A percentile compares a stretch with the other conserved stretches of the same genome.
Conservation (phyloP, 1,284 basidiomycete species). For the Volvariella volvacea region DNA sequence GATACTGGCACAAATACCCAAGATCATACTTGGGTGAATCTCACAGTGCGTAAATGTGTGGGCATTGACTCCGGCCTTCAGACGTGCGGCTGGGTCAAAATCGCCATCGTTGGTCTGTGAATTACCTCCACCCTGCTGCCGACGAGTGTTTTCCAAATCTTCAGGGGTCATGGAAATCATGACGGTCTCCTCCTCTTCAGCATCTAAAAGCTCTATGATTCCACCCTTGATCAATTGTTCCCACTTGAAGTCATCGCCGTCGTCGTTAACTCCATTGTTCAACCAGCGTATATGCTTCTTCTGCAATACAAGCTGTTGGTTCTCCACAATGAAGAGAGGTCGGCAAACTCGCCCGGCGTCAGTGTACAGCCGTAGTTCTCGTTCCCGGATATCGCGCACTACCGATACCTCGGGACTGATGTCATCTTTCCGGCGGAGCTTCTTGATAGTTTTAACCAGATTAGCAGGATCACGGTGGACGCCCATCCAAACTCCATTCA, state of each 20-base stretch:
- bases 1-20: slow-evolving; percentile 97
- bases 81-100: slow-evolving; percentile 82
- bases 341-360: slow-evolving; percentile 96
- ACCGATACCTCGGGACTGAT: slow-evolving; percentile 96
- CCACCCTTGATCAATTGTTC: slow-evolving; percentile 82
- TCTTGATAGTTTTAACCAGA: slow-evolving; percentile 89
- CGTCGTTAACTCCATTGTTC: slow-evolving; percentile 46
- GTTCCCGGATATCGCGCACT: slow-evolving; percentile 95
- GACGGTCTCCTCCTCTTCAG: slow-evolving; percentile 98
- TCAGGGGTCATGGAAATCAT: slow-evolving; percentile 99
- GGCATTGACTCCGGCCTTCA: slow-evolving; percentile 76
- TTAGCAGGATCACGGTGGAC: slow-evolving; percentile 95
- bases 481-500: slow-evolving; percentile 99
- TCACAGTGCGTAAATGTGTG: slow-evolving; percentile 99
- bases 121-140: slow-evolving; percentile 59
- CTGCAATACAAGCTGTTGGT: slow-evolving; percentile 77
- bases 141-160: slow-evolving; percentile 82
- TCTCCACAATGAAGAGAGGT: slow-evolving; percentile 95
- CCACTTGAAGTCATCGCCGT: slow-evolving; percentile 73
- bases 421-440: slow-evolving; percentile 90
- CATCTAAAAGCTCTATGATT: slow-evolving; percentile 92
- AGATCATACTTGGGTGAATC: slow-evolving; percentile 98
- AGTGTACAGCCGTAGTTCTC: slow-evolving; percentile 91
- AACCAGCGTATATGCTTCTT: slow-evolving; percentile 84
- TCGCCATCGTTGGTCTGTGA: slow-evolving; percentile 57